phyloP scores from a whole-genome alignment of 2,329 filamentous ascomycete genomes.

The Talaromyces pinophilus region DNA sequence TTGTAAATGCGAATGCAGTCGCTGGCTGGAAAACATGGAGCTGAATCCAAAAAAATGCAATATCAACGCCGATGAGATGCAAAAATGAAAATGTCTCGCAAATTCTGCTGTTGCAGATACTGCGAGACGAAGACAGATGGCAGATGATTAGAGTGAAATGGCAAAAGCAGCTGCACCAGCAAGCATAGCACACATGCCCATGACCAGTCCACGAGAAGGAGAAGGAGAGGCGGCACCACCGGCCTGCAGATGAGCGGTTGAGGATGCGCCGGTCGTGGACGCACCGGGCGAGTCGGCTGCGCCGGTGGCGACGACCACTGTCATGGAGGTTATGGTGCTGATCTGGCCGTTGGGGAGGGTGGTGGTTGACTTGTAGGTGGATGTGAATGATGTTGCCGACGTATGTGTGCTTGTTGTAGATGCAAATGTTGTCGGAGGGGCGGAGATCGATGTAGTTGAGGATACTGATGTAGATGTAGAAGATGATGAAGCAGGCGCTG shows the following conservation, averaged over 20 bases:
- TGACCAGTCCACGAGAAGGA: slow-evolving; percentile 33
- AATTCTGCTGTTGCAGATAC: too few relatives aligned
- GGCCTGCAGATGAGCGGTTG: slow-evolving; percentile 45
- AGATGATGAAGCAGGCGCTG: neutral
- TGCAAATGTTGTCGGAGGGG: slow-evolving; percentile 11
- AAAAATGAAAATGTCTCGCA: neutral
- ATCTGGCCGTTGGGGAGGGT: slow-evolving; percentile 46
- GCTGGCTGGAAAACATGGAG: slow-evolving; percentile 17
- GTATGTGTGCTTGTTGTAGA: slow-evolving; percentile 28
- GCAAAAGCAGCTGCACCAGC: slow-evolving; percentile 45
- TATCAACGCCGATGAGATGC: slow-evolving; percentile 14
- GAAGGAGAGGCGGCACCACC: slow-evolving; percentile 33
- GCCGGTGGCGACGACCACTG: slow-evolving; percentile 45
- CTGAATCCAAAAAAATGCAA: neutral
- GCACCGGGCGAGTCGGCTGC: slow-evolving; percentile 17
- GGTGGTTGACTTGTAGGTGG: slow-evolving; percentile 44
- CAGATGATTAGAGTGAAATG: slow-evolving; percentile 37
- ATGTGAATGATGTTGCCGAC: slow-evolving; percentile 32
- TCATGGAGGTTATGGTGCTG: slow-evolving; percentile 48
- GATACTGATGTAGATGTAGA: neutral
- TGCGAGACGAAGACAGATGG: too few relatives aligned
- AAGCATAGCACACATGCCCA: slow-evolving; percentile 42
- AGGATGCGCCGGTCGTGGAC: slow-evolving; percentile 12
- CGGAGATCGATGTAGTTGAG: slow-evolving; percentile 18
- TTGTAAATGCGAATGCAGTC: slow-evolving; percentile 22